Base-by-base conservation (phyloP, 1,284 basidiomycete species). In the Xerocomus nothofagi region DNA sequence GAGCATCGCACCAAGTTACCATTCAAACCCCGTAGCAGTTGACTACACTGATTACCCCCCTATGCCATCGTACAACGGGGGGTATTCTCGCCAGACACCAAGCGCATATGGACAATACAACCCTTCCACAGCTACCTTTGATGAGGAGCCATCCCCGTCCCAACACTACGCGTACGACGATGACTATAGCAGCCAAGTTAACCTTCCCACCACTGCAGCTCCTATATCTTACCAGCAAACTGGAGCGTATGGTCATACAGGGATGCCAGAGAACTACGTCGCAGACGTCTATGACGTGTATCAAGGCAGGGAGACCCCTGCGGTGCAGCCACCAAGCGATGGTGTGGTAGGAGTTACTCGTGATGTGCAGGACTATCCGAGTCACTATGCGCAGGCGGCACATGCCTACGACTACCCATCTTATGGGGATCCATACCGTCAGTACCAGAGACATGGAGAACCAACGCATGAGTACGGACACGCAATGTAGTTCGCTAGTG, bases 61-160 rank as follows among this genome's bases (percentile, higher is more conserved):
- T 4, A 90, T 89, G 86, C 87, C 86, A 21, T 75, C 79, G 20
- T 87, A 85, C 68, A 81, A 78, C 47, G 76, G 76, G 36, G 65
- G 63, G 12, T 82, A 84, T 59, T 73, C 78, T 43, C 71, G 78
- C 33, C 80, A 81, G 58, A 53, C 70, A n/a, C 63, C 74, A 24
- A 73, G 73, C 43, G 68, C 71, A 14, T 75, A 78, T 53, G 62
- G 73, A 31, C 75, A 75, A 41, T 84, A 78, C 71, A 82, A 82
- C 59, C 70, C 73, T 24, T 87, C 86, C 6, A 65, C 76, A 32
- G 66, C 75, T 42, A 75, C 77, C 39, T 71, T 86, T 44, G 72
- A 82, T 30, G 80, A 83, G 37, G 76, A 79, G 39, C 69, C 71
- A 20, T 55, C 63, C 27, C 71, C 71, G 21, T 55, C 63, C 27